Base-by-base conservation (phyloP, 106 monocot genomes). In the Allium cepa region DNA sequence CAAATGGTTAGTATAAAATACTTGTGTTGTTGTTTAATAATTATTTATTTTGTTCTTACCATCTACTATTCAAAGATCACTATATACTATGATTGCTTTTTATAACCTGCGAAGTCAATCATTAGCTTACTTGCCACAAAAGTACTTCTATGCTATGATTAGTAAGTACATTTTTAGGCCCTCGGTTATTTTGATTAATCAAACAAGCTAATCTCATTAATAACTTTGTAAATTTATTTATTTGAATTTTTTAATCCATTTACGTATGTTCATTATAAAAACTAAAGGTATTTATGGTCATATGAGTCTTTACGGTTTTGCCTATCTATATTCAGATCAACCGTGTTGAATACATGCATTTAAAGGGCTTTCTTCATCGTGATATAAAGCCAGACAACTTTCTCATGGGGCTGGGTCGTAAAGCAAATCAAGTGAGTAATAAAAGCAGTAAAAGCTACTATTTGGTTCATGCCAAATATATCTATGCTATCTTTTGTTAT, bases 331-430 rank as follows among this genome's bases (percentile, higher is more conserved):
- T 62, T 7, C 67, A 94, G 94, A 83, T 95, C 49, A 83, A 79
- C 66, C 80, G 94, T 77, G 83, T 95, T 28, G 94, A 95, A 12
- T 91, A 83, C 26, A 81, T 91, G 85, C 94, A 95, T 61, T 75
- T 91, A 56, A 85, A 75, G 76, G 87, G 87, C 8, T 91, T 95
- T 83, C 82, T 95, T 83, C 94, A 95, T 49, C 87, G 94, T 52
- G 90, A 95, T 74, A 91, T 95, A 46, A 95, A 95, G 64, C 94
- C 91, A 60, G 94, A 95, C 61, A 95, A 95, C 66, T 95, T 95
- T 60, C 85, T 95, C 53, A 91, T 95, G 87, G 90, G 90, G 48
- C 81, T 95, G 77, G 91, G 88, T 17, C 90, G 87, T 18, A 90
- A 73, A 79, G 87, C 87, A 64, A 90, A 85, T 75, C 94, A 94